Conservation (phyloP, 768 basidiomycete species). For the Lentinula lateritia region DNA sequence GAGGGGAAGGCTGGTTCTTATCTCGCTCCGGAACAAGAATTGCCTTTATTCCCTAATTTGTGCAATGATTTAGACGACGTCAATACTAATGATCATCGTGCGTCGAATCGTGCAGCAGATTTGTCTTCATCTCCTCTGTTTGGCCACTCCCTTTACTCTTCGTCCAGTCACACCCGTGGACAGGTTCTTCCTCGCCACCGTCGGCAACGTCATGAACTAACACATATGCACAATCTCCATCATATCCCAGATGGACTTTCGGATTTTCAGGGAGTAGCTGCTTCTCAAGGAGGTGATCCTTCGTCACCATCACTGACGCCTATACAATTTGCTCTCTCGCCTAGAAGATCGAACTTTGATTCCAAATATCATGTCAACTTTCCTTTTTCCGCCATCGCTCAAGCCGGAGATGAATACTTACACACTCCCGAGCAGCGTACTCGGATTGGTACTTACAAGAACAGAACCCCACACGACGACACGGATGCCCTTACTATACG, state of each 20-base stretch:
- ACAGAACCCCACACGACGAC: not conserved
- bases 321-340: not conserved
- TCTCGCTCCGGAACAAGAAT: too few species aligned
- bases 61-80: not conserved
- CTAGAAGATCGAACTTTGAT: not conserved
- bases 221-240: not conserved
- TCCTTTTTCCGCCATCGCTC: not conserved
- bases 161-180: not conserved
- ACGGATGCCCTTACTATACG: not conserved
- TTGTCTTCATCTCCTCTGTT: not conserved
- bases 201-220: not conserved
- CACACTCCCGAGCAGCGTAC: not conserved
- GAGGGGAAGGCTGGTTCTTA: not conserved
- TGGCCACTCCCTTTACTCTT: not conserved
- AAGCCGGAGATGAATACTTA: not conserved
- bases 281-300: not conserved
- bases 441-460: not conserved
- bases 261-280: not conserved
- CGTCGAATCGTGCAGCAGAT: not conserved
- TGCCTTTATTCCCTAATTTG: too few species aligned
- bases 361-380: not conserved
- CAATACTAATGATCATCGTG: not conserved
- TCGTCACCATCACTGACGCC: not conserved
- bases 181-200: not conserved
- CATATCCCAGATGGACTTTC: not conserved